phyloP scores from a whole-genome alignment of 2,329 filamentous ascomycete species.

The Epichloe glyceriae region DNA sequence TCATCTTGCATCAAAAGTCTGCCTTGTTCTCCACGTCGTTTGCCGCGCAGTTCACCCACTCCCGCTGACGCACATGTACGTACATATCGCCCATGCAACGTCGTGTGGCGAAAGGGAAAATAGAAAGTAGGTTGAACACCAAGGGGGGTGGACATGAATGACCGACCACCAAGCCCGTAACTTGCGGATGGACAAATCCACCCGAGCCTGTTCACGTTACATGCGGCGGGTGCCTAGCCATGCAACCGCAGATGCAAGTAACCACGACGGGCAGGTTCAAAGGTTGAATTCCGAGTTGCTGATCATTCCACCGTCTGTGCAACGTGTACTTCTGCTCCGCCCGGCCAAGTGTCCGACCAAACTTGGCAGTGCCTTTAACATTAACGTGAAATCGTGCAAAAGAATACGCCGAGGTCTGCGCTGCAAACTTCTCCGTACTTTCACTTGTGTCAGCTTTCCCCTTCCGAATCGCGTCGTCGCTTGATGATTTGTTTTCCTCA shows the following conservation, averaged over 20 bases:
- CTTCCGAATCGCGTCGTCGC: neutral
- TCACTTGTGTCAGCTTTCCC: neutral
- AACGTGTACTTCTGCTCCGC: too few species aligned
- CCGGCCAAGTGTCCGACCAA: too few species aligned
- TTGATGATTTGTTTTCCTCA: neutral
- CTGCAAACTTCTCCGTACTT: slow-evolving; percentile 1
- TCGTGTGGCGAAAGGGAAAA: too few species aligned
- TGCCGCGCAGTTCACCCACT: neutral
- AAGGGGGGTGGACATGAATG: too few species aligned
- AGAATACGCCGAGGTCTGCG: neutral
- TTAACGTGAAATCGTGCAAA: too few species aligned
- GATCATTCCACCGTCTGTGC: too few species aligned
- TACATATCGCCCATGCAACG: neutral
- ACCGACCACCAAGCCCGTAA: neutral
- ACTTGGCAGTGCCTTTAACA: too few species aligned
- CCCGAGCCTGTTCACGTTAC: neutral
- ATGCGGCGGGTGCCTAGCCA: neutral
- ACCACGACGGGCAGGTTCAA: neutral
- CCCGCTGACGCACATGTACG: neutral
- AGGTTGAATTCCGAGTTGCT: neutral
- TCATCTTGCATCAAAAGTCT: neutral
- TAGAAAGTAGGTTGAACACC: too few species aligned
- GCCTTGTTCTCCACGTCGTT: neutral
- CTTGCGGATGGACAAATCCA: neutral
- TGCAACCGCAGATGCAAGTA: neutral